Evolutionary conservation across 2,329 filamentous ascomycete species (phyloP), one percentile per base, ranked within the genome.

Genomic region (Aspergillus sp.): DNA sequence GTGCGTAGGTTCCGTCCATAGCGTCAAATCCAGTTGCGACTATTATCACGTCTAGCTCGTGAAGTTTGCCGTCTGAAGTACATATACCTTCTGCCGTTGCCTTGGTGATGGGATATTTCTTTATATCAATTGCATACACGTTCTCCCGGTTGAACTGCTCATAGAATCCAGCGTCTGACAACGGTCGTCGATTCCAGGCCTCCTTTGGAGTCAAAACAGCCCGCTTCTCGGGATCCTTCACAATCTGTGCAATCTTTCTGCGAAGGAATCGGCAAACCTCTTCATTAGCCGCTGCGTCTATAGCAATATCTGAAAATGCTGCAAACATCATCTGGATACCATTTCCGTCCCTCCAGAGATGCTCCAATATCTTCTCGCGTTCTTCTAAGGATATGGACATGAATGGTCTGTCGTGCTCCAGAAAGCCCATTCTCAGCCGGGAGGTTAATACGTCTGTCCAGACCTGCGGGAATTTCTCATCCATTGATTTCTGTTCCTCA

Each of bases 91-190:
- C 70, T 0, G 65, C 59, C 0, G 70, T 74, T 8, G 80, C 71
- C 27, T 25, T 1, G 0, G 75, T 70, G 17, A 64, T 70, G 11
- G 72, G 68, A 6, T 62, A 57, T 1, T 70, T 27, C 10, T 25
- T 49, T 2, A 82, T 57, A 48, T 79, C 72, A 1, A 84, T 73
- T 1, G 84, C 64, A 17, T 77, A 66, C 2, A 84, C 78, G 48
- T 83, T 79, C 0, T 73, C 67, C 13, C 71, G 71, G 64, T 83
- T 79, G 55, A 65, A 72, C 10, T 57, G 23, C 27, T 70, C 66
- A 52, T 64, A 71, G 57, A 68, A 72, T 8, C 61, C 61, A 17
- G 60, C 54, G 10, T 64, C 69, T 5, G 62, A 57, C 6, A 64
- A 63, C 0, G 68, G 64, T 4, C 70, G 64, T 3, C 68, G 67